Conservation (phyloP, 2,329 filamentous ascomycete species). For the Aspergillus ochraceoroseus region DNA sequence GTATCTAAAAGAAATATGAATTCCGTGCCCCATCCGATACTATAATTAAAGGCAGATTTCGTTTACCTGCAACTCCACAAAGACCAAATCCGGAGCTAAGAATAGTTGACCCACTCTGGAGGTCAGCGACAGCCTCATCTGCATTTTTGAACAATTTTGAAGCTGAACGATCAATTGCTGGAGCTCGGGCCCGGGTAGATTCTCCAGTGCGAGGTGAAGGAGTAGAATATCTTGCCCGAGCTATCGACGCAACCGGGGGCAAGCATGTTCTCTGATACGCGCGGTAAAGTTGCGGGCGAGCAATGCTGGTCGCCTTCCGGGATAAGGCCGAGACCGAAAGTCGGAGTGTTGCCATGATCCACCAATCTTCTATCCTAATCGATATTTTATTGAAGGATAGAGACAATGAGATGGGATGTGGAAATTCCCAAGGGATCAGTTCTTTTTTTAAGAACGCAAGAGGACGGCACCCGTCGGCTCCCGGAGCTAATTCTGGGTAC, state of each 20-base stretch:
- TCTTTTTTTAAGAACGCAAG: conserved; percentile 16
- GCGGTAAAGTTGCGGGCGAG: conserved; percentile 23
- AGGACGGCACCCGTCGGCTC: conserved; percentile 15
- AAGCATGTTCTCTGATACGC: conserved; percentile 16
- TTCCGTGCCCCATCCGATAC: neutral
- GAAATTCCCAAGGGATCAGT: conserved; percentile 2
- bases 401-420: neutral
- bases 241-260: conserved; percentile 11
- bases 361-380: neutral
- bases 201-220: conserved; percentile 18
- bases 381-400: neutral
- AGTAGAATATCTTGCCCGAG: conserved; percentile 22
- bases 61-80: conserved; percentile 65
- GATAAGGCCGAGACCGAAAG: conserved; percentile 24
- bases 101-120: conserved; percentile 65
- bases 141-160: conserved; percentile 46
- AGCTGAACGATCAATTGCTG: conserved; percentile 29
- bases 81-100: conserved; percentile 78
- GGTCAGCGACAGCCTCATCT: conserved; percentile 64
- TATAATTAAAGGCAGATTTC: neutral
- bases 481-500: conserved; percentile 31
- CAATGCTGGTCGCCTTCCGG: conserved; percentile 23
- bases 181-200: conserved; percentile 23
- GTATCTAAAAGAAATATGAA: conserved; percentile 58
- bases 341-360: conserved; percentile 26